Evolutionary conservation across 2,329 filamentous ascomycete genomes (phyloP).

Genomic region (Fusarium metavorans): DNA sequence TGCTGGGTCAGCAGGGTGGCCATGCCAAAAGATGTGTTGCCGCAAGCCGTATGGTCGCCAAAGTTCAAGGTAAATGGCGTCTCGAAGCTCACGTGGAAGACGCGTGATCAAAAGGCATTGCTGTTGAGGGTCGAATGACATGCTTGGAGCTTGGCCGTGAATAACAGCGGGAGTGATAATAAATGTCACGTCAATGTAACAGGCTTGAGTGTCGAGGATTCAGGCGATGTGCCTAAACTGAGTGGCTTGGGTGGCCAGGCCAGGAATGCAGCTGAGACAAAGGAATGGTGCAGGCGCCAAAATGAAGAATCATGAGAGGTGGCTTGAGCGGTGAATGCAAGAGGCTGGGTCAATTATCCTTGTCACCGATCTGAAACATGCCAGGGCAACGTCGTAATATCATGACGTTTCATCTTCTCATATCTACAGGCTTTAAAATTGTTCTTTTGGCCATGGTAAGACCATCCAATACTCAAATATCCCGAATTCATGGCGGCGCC

Average conservation of each 20-base stretch:
- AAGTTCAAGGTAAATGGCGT: slow-evolving; percentile 25
- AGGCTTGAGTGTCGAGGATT: neutral
- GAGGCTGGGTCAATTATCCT: neutral
- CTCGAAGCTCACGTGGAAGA: slow-evolving; percentile 25
- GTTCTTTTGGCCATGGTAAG: neutral
- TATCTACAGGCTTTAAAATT: neutral
- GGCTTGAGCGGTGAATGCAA: neutral
- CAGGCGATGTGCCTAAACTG: neutral
- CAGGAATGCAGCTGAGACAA: neutral
- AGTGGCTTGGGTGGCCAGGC: neutral
- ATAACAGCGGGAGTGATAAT: neutral
- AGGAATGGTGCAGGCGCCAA: neutral
- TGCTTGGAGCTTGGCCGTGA: neutral
- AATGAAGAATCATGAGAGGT: neutral
- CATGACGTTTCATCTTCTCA: neutral
- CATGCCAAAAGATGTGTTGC: slow-evolving; percentile 25
- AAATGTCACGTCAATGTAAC: neutral
- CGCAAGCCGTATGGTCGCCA: slow-evolving; percentile 19
- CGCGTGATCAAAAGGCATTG: slow-evolving; percentile 11
- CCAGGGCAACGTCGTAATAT: neutral
- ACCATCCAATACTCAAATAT: neutral
- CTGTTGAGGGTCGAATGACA: slow-evolving; percentile 1
- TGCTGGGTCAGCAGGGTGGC: neutral
- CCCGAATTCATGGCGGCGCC: slow-evolving; percentile 22
- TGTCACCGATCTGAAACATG: neutral